phyloP scores from a whole-genome alignment of 73 alveolate species.

The Diophrys sp. region DNA sequence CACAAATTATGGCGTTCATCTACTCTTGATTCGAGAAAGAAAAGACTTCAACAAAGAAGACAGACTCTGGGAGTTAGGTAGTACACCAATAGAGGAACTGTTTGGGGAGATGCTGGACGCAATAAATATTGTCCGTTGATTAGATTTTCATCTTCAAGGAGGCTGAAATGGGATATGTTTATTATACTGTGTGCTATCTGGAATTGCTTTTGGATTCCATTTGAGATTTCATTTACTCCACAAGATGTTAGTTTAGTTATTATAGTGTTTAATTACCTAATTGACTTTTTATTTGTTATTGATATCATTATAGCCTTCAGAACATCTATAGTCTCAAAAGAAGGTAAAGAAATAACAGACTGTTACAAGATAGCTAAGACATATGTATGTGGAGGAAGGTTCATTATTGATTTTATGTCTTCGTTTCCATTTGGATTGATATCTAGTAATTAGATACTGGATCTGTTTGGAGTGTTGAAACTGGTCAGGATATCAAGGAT shows the following conservation, averaged over 20 bases:
- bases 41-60: not conserved
- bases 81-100: not conserved
- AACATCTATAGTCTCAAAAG: constrained; percentile 17
- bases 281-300: not conserved
- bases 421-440: constrained; percentile 29
- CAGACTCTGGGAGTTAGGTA: not conserved
- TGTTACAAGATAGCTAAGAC: constrained; percentile 7
- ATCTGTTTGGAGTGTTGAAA: constrained; percentile 51
- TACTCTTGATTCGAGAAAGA: not conserved
- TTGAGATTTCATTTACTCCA: constrained; percentile 26
- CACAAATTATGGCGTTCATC: not conserved
- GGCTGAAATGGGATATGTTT: constrained; percentile 15
- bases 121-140: not conserved
- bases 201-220: constrained; percentile 27
- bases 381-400: constrained; percentile 12
- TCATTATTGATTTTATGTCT: constrained; percentile 32
- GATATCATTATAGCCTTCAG: constrained; percentile 32
- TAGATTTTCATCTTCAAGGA: too few species aligned
- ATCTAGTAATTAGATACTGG: not conserved
- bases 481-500: constrained; percentile 49
- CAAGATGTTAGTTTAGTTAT: not conserved
- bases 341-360: constrained; percentile 13
- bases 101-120: not conserved
- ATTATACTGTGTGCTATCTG: constrained; percentile 16
- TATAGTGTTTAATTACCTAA: not conserved